Base-by-base conservation (phyloP, 139 green algal species). In the Chlamydomonas schloesseri region DNA sequence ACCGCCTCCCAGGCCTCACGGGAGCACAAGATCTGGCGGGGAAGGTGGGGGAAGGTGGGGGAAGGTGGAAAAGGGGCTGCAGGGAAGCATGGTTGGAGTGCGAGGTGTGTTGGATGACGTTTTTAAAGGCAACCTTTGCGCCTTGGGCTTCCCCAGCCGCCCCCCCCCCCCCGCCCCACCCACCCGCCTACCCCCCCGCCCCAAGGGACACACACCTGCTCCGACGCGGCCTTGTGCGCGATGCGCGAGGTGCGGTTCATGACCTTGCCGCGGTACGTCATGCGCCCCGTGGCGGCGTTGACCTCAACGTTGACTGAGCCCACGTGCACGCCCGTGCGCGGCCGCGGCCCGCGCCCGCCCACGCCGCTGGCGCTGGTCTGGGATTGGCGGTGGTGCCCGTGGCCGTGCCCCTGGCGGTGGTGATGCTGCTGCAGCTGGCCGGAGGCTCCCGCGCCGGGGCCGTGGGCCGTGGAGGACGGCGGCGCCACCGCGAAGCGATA, bases 241-340 rank as follows among this genome's bases (percentile, higher is more conserved):
- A 87, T 87, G 53, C 81, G 81, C 5, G 33, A 50, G 53, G 81
- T 87, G 6, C 81, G 68, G 81, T 87, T 87, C 81, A 87, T 87
- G 26, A 87, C 81, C 55, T 79, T 78, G 34, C 81, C 81, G 1
- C 81, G 69, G 81, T 87, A 87, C 69, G 81, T 80, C 81, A 87
- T 78, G 31, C 81, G 81, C 17, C 69, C 81, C 13, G 81, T 87
- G 68, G 34, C 69, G 31, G 34, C 55, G 70, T 87, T 87, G 17
- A 87, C 81, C 81, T 87, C 80, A 68, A 78, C 80, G 28, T 86
- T 73, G 5, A 86, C 80, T 0, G 34, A 34, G 50, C 80, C 80
- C 67, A 86, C 68, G 68, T 86, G 80, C 67, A 86, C 80, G 9
- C 80, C 79, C 5, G 67, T 47, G 31, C 67, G 33, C 62, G 42